A percentile compares a stretch with the other conserved stretches of the same genome.
Evolutionary conservation across 441 rosid genomes (phyloP).

Genomic region (Rhodomyrtus psidioides): DNA sequence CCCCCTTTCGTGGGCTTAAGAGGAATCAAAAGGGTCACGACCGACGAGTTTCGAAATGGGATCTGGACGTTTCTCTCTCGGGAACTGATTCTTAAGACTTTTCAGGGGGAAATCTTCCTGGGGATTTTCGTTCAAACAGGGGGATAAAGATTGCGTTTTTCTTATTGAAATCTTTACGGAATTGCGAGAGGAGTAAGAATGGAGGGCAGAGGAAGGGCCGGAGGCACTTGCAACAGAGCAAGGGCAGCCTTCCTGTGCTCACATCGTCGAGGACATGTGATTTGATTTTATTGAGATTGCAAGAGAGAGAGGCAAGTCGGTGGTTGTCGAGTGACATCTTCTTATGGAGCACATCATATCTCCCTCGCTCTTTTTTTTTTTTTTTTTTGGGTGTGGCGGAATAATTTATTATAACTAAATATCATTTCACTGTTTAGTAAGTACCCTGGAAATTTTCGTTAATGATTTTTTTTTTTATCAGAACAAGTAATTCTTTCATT

Average conservation of each 20-base stretch:
- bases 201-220: not conserved
- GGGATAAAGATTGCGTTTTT: not conserved
- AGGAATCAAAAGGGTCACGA: not conserved
- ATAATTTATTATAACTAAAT: not conserved
- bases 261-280: not conserved
- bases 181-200: not conserved
- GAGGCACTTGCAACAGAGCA: not conserved
- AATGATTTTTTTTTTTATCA: not conserved
- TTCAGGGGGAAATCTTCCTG: not conserved
- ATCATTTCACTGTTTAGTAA: not conserved
- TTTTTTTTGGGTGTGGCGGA: not conserved
- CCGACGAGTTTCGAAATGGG: not conserved
- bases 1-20: not conserved
- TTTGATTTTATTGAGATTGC: not conserved
- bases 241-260: not conserved
- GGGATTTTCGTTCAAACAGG: not conserved
- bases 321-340: not conserved
- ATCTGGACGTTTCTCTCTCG: not conserved
- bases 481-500: not conserved
- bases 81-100: not conserved
- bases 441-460: not conserved
- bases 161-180: not conserved
- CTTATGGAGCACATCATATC: not conserved
- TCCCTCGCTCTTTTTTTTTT: not conserved
- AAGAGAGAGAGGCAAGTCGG: not conserved